A percentile compares a stretch with the other conserved stretches of the same genome.
phyloP scores from a whole-genome alignment of 2,329 filamentous ascomycete genomes.

The Monosporascus ibericus region DNA sequence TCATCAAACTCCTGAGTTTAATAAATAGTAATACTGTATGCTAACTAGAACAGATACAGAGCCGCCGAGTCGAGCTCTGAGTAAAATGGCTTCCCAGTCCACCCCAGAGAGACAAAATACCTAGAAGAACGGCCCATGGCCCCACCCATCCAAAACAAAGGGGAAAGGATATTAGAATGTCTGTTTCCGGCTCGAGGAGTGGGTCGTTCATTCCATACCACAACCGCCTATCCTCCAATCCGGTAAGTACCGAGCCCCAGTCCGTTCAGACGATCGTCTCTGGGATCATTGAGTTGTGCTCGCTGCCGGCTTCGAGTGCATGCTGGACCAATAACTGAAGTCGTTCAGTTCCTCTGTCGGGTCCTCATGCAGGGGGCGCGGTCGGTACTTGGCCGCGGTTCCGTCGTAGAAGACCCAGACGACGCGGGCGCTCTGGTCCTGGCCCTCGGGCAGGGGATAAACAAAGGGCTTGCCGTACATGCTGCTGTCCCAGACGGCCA shows the following conservation, averaged over 20 bases:
- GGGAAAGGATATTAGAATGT: no score
- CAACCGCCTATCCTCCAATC: no score
- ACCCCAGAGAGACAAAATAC: background rate
- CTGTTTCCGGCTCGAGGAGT: no score
- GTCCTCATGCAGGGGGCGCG: background rate
- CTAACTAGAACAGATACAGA: no score
- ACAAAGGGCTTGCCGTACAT: background rate
- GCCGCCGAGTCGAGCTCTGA: background rate
- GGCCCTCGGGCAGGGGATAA: background rate
- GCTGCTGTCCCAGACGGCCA: background rate
- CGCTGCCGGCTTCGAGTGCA: no score
- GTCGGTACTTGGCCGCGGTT: background rate
- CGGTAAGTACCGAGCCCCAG: no score
- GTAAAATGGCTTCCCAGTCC: background rate
- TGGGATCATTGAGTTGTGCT: no score
- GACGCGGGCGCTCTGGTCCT: background rate
- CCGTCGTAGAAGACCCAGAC: conserved; percentile 3
- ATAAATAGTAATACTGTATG: no score
- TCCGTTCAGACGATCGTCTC: no score
- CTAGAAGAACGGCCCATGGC: background rate
- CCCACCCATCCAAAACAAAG: background rate
- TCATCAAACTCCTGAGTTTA: no score
- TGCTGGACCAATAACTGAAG: no score
- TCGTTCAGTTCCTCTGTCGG: background rate
- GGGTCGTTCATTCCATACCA: no score